Evolutionary conservation across 148 eudicot genomes (phyloP).

Genomic region (Pouteria glomerata): DNA sequence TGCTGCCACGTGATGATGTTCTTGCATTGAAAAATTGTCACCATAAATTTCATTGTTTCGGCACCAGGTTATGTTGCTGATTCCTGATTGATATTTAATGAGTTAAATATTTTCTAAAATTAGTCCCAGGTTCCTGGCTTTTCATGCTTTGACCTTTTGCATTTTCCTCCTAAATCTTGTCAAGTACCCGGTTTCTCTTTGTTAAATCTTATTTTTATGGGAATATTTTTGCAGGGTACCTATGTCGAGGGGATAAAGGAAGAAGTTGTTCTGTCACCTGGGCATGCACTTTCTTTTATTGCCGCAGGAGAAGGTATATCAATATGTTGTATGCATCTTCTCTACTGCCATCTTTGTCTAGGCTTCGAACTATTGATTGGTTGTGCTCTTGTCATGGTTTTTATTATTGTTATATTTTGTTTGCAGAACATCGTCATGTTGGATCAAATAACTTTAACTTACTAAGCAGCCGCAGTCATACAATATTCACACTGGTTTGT

Average conservation of each 20-base stretch:
- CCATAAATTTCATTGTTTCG: too few relatives aligned
- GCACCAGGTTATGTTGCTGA: too few relatives aligned
- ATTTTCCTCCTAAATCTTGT: background rate
- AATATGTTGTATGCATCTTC: background rate
- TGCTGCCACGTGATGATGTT: too few relatives aligned
- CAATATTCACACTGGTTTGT: constrained; percentile 95
- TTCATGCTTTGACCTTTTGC: background rate
- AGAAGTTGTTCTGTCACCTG: constrained; percentile 98
- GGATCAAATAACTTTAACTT: constrained; percentile 97
- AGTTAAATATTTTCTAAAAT: too few relatives aligned
- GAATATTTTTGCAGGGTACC: constrained; percentile 59
- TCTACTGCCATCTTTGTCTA: background rate
- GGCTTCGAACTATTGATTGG: background rate
- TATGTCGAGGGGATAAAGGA: constrained; percentile 98
- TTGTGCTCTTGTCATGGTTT: background rate
- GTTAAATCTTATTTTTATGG: constrained; percentile 3
- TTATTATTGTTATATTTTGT: constrained; percentile 8
- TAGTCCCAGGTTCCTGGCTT: background rate
- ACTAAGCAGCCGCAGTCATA: constrained; percentile 96
- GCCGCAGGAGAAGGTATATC: constrained; percentile 99
- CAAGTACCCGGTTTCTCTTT: background rate
- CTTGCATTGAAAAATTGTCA: too few relatives aligned
- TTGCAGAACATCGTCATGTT: constrained; percentile 97
- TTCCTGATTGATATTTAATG: too few relatives aligned
- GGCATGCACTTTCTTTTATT: constrained; percentile 94